Base-by-base conservation (phyloP, 805 yeast species). In the Candida khao-thaluensis region DNA sequence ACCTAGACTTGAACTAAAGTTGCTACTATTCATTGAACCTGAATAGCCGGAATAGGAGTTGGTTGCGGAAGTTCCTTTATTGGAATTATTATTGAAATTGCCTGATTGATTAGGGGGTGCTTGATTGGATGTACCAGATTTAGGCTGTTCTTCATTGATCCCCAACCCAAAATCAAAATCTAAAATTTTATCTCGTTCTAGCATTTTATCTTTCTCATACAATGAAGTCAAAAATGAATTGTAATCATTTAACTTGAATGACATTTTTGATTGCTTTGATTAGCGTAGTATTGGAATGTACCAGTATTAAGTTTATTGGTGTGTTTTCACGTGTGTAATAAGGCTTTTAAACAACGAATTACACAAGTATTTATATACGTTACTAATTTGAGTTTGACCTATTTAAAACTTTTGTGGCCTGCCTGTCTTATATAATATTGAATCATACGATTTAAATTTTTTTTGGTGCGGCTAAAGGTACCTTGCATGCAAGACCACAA, bases 231-330 rank as follows among this genome's bases (percentile, higher is more conserved):
- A 44, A 37, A 53, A 60, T 3, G 59, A 54, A 41, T 57, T 54
- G 37, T 59, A 59, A 38, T 59, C 64, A 42, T 60, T 56, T 33
- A 59, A 25, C 33, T 47, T 54, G 35, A 52, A 59, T 17, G 64
- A 47, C 66, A 60, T 60, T 31, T 21, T 31, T 21, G 11, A 31
- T 22, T 31, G 26, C 26, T 29, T 29, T 29, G 17, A 3, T 29
- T 4, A 14, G 9, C 20, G 9, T 20, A 7, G 22, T 7, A 20
- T 20, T 6, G 6, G 22, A 20, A 6, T 7, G 8, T 20, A 20
- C 22, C 22, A 20, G n/a, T n/a, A n/a, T n/a, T n/a, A 20, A 20
- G 8, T 20, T 20, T 20, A 20, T 20, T 20, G 6, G 8, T 28
- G 4, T 28, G 10, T 15, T 28, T 16, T 16, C 8, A 20, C 6